These are phyloP conservation scores for Calocera viscosa DNA, from an alignment of 768 basidiomycete genomes.

Conservation along the genomic window DNA sequence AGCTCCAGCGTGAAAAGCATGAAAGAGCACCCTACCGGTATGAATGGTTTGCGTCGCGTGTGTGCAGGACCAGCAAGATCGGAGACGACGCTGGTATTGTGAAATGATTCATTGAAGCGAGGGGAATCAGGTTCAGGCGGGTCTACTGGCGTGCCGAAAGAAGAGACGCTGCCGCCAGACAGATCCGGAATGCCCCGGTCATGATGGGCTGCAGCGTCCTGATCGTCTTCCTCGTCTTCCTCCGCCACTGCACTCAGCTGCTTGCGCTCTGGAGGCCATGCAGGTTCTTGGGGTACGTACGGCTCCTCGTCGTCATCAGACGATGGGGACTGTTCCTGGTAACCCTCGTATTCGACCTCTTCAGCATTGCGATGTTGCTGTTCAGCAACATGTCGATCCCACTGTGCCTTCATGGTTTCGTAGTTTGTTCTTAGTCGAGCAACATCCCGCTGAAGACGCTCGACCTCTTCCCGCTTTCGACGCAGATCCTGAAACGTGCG, in stretches of 20 bases:
- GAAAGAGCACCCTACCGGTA: not conserved
- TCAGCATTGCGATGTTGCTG: not conserved
- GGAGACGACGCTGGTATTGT: not conserved
- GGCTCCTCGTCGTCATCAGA: not conserved
- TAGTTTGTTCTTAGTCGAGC: not conserved
- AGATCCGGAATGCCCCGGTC: not conserved
- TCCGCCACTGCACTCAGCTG: not conserved
- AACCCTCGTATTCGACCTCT: not conserved
- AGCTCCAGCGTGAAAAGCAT: not conserved
- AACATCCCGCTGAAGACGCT: slow-evolving; percentile 3
- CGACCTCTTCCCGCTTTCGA: not conserved
- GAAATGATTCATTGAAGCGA: not conserved
- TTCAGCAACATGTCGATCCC: not conserved
- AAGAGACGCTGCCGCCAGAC: slow-evolving; percentile 1
- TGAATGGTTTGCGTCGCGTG: not conserved
- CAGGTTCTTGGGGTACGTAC: not conserved
- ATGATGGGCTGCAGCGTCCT: not conserved
- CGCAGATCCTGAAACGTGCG: not conserved
- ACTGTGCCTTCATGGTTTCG: not conserved
- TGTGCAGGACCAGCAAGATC: not conserved
- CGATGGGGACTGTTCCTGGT: not conserved
- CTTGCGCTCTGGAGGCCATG: not conserved
- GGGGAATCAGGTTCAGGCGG: slow-evolving; percentile 4
- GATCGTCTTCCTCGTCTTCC: not conserved
- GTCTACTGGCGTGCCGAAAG: not conserved